Evolutionary conservation across 2,329 filamentous ascomycete species (phyloP), one percentile per base, ranked within the genome.

Genomic region (Chaetomiaceae sp.): DNA sequence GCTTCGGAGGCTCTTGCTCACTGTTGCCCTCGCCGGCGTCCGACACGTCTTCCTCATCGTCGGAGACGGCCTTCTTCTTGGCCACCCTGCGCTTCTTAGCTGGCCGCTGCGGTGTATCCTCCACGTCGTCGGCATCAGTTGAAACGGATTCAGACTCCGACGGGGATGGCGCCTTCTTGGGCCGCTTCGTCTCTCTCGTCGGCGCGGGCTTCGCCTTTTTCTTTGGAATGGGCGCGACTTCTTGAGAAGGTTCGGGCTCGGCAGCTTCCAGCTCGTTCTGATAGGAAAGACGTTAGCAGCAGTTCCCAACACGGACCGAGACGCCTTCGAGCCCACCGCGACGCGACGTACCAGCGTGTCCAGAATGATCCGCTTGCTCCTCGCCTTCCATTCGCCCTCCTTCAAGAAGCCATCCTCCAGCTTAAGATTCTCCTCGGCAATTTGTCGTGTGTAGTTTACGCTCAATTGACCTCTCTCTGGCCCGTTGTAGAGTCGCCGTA

Each of bases 361-460:
- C 48, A 77, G 77, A 58, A 85, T 82, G n/a, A 84, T 61, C 1
- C 66, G 64, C 62, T 84, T 85, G 65, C 81, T 84, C 59, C 72
- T 76, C 4, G 69, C 65, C 64, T 85, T 84, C 83, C 83, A 85
- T 15, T 75, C 67, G 0, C 59, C 67, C 2, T 64, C 58, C 14
- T 70, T 69, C 46, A 85, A 76, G 57, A 83, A 82, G 0, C 74
- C 78, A 1, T 74, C 66, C 0, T 76, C 72, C 1, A 85, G 71
- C 1, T 64, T 67, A 1, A 80, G 67, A 39, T 76, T 67, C 27
- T 76, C 67, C 55, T 82, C 80, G 2, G 74, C 76, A 40, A 69
- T 70, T 55, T 77, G 75, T 51, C 83, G 80, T 51, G 83, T 75
- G 46, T 71, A 72, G 61, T 83, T 84, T 55, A 85, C 80, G 0